These are phyloP conservation scores for Linderina pennispora DNA, from an alignment of 192 early-diverging fungal species.

Conservation along the genomic window DNA sequence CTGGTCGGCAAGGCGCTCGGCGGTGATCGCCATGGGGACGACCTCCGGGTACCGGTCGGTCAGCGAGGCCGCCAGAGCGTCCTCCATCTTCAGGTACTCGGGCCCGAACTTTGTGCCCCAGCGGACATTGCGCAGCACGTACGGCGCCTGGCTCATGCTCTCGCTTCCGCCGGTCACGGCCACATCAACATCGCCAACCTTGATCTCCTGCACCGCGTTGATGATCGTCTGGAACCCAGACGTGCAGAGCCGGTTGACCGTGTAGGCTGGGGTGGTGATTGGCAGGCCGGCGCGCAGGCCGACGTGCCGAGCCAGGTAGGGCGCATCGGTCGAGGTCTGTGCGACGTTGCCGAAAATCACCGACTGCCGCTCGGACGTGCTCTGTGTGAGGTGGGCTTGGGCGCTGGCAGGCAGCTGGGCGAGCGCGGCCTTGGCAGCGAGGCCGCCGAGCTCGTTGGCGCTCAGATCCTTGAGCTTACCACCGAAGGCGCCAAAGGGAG, in stretches of 20 bases:
- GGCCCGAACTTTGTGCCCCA: constrained; percentile 84
- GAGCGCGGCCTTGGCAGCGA: constrained; percentile 87
- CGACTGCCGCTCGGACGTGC: constrained; percentile 46
- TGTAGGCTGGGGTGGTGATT: constrained; percentile 79
- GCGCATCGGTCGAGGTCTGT: constrained; percentile 75
- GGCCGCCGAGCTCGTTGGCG: constrained; percentile 78
- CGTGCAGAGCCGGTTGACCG: constrained; percentile 94
- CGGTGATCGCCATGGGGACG: constrained; percentile 91
- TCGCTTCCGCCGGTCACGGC: constrained; percentile 89
- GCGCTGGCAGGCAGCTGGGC: constrained; percentile 67
- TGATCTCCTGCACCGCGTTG: constrained; percentile 90
- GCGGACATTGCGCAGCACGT: constrained; percentile 71
- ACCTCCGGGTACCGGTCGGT: constrained; percentile 79
- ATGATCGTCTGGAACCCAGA: constrained; percentile 95
- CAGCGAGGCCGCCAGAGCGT: constrained; percentile 77
- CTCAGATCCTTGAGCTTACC: constrained; percentile 87
- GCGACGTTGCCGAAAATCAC: constrained; percentile 95
- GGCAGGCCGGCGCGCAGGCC: constrained; percentile 83
- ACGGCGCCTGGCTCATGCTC: constrained; percentile 92
- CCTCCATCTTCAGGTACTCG: constrained; percentile 80
- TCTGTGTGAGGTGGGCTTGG: constrained; percentile 45
- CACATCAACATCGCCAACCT: constrained; percentile 71
- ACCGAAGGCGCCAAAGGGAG: constrained; percentile 90
- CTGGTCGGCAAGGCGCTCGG: constrained; percentile 84
- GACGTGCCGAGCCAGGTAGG: constrained; percentile 91